A percentile compares a stretch with the other conserved stretches of the same genome.
These are phyloP conservation scores for Russula vinacea DNA, from an alignment of 768 basidiomycete genomes.

Conservation along the genomic window DNA sequence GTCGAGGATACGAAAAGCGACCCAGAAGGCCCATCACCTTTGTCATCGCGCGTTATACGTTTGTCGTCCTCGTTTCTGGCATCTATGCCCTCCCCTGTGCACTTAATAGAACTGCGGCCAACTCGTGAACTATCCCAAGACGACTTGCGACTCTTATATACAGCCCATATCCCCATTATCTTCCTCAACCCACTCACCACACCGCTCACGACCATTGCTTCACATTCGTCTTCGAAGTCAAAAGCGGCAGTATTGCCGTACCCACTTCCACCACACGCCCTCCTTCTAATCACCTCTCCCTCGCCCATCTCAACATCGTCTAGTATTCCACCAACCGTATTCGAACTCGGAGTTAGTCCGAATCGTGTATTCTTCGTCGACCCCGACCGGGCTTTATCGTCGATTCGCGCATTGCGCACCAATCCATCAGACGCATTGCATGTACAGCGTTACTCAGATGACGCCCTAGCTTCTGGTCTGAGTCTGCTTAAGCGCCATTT, in stretches of 20 bases:
- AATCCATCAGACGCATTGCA: constrained; percentile 46
- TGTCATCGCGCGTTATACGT: neutral
- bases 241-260: constrained; percentile 29
- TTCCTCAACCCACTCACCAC: constrained; percentile 59
- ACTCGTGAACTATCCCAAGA: constrained; percentile 16
- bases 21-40: neutral
- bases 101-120: constrained; percentile 33
- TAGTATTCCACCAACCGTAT: constrained; percentile 34
- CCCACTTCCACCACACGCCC: constrained; percentile 33
- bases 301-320: constrained; percentile 28
- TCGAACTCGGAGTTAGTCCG: constrained; percentile 15
- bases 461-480: constrained; percentile 53
- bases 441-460: constrained; percentile 64
- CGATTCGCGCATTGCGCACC: constrained; percentile 47
- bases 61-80: constrained; percentile 25
- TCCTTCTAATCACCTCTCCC: constrained; percentile 35
- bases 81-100: constrained; percentile 26
- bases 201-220: constrained; percentile 39
- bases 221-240: constrained; percentile 31
- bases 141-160: constrained; percentile 30
- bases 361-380: constrained; percentile 50
- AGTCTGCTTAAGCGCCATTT: constrained; percentile 15
- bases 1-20: neutral
- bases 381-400: constrained; percentile 55
- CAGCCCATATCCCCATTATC: constrained; percentile 62